Percentiles rank a stretch among this genome's conserved stretches.
Evolutionary conservation across 2,329 filamentous ascomycete genomes (phyloP).

Genomic region (Pyrenochaeta sp.): DNA sequence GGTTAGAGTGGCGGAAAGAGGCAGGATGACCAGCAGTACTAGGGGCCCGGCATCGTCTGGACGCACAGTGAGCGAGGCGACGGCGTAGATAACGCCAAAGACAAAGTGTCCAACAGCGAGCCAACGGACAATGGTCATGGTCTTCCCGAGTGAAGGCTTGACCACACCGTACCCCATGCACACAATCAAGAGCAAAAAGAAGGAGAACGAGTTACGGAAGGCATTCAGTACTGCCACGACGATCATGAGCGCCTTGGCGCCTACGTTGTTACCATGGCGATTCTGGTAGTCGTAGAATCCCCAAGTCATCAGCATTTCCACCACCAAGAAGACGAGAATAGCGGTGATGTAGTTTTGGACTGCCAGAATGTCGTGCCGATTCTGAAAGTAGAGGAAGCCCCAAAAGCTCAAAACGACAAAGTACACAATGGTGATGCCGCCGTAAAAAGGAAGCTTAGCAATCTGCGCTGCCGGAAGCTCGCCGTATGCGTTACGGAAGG

Average conservation of each 20-base stretch:
- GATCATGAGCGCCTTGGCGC: constrained; percentile 86
- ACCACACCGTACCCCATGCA: constrained; percentile 99
- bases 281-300: constrained; percentile 98
- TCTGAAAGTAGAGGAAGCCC: constrained; percentile 95
- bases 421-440: constrained; percentile 91
- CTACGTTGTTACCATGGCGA: constrained; percentile 81
- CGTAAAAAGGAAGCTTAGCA: constrained; percentile 96
- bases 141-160: constrained; percentile 87
- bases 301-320: constrained; percentile 99
- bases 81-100: constrained; percentile 91
- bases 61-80: constrained; percentile 87
- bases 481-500: constrained; percentile 95
- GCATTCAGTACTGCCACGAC: constrained; percentile 94
- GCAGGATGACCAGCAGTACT: constrained; percentile 91
- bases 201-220: constrained; percentile 95
- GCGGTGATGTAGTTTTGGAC: constrained; percentile 99
- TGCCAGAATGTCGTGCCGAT: constrained; percentile 90
- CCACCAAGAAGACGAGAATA: constrained; percentile 89
- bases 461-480: constrained; percentile 96
- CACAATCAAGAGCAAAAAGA: constrained; percentile 96
- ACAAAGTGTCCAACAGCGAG: constrained; percentile 92
- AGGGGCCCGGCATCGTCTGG: constrained; percentile 90
- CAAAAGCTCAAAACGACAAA: constrained; percentile 87
- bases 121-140: constrained; percentile 93
- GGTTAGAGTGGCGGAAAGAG: constrained; percentile 88